A percentile compares a stretch with the other conserved stretches of the same genome.
phyloP scores from a whole-genome alignment of 768 basidiomycete genomes.

The Coprinopsis sp. region DNA sequence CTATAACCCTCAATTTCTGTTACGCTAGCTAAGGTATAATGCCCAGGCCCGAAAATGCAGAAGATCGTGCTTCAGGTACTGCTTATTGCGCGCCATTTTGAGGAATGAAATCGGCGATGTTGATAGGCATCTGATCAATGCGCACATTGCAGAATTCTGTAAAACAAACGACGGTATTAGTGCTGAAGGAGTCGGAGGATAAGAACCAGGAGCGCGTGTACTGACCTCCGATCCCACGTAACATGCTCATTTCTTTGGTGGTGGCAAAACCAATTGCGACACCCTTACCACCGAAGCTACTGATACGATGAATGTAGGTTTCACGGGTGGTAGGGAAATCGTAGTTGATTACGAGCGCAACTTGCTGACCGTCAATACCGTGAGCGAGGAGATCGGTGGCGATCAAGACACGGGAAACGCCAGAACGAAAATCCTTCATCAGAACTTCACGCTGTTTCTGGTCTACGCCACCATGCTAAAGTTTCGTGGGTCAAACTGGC shows the following conservation, averaged over 20 bases:
- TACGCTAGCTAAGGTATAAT: too few relatives aligned
- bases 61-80: too few relatives aligned
- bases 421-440: constrained; percentile 99
- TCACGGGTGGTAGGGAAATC: constrained; percentile 91
- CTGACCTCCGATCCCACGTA: constrained; percentile 93
- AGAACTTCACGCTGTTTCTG: constrained; percentile 94
- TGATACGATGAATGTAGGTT: constrained; percentile 98
- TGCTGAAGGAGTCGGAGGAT: constrained; percentile 5
- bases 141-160: constrained; percentile 88
- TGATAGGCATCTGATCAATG: constrained; percentile 97
- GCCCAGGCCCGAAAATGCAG: too few relatives aligned
- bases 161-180: constrained; percentile 19
- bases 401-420: constrained; percentile 95
- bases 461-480: constrained; percentile 96
- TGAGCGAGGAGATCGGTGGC: constrained; percentile 97
- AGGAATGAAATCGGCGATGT: constrained; percentile 91
- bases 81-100: too few relatives aligned
- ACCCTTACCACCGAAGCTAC: constrained; percentile 95
- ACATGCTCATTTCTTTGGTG: constrained; percentile 87
- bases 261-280: constrained; percentile 97
- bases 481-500: constrained; percentile 9
- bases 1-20: too few relatives aligned
- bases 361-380: constrained; percentile 98
- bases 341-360: constrained; percentile 94
- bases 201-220: constrained; percentile 23